Conservation (phyloP, 352 stramenopile species). For the Ophiocytium majus region DNA sequence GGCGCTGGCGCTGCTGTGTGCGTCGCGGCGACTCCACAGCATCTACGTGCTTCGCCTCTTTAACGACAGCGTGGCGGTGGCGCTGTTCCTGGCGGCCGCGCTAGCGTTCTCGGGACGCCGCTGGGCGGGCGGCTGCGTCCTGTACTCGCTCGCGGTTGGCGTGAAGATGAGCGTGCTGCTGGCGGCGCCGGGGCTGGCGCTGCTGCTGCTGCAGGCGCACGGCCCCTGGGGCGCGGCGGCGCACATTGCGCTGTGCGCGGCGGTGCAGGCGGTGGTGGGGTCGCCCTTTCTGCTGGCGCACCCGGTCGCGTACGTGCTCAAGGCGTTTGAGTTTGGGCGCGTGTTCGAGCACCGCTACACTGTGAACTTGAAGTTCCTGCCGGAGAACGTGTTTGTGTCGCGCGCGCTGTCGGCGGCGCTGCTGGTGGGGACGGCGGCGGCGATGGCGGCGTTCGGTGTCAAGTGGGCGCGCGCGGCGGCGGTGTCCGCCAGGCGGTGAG, state of each 20-base stretch:
- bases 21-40: constrained; percentile 77
- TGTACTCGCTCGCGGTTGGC: constrained; percentile 92
- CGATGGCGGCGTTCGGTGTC: constrained; percentile 60
- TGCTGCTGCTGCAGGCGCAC: constrained; percentile 82
- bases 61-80: constrained; percentile 95
- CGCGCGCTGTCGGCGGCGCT: constrained; percentile 62
- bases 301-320: constrained; percentile 88
- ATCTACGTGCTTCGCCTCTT: constrained; percentile 98
- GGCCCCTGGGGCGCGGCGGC: constrained; percentile 37
- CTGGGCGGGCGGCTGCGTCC: constrained; percentile 78
- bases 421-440: constrained; percentile 44
- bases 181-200: constrained; percentile 91
- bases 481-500: neutral
- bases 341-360: constrained; percentile 99
- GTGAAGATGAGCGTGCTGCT: constrained; percentile 99
- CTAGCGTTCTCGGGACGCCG: constrained; percentile 67
- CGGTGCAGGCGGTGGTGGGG: constrained; percentile 84
- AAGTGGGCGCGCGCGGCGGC: constrained; percentile 57
- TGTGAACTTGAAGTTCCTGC: constrained; percentile 94
- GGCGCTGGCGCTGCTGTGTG: constrained; percentile 42
- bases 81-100: constrained; percentile 87
- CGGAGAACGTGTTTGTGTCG: constrained; percentile 72
- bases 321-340: constrained; percentile 93
- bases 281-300: constrained; percentile 90
- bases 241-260: constrained; percentile 77